Evolutionary conservation across 805 yeast species (phyloP), one percentile per base, ranked within the genome.

Genomic region (Metschnikowia arizonensis): DNA sequence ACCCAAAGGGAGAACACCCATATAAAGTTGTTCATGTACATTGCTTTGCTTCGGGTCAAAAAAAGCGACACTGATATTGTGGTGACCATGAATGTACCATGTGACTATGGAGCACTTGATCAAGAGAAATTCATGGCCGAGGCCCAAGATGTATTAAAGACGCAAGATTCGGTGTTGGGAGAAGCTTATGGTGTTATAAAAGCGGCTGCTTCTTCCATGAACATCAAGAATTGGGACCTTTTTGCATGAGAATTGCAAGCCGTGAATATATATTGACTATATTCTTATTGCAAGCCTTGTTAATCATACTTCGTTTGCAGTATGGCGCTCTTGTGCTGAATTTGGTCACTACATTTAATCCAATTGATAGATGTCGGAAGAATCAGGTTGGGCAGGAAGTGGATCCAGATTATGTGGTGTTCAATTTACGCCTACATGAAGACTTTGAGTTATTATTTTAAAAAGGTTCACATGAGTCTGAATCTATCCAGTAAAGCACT

Each of bases 21-120:
- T 3, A 49, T 40, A 28, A 51, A 51, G 35, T 28, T 82, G 33
- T 72, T 77, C 11, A 64, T 82, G 11, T 69, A 82, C 12, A 53
- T 83, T n/a, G 83, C 80, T 0, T 59, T 86, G 34, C 63, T 84
- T 28, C 67, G 90, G 44, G 53, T 84, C 21, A 52, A 58, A 9
- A 70, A 70, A 40, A 78, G 66, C 1, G 65, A 65, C 2, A 81
- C 90, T 0, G 95, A 86, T 62, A 68, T 82, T 3, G 57, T 85
- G 33, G 59, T 85, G 11, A 73, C 85, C 3, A 71, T 77, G 55
- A 83, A 83, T 51, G 70, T 82, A 2, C 86, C 87, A 8, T 44
- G 50, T n/a, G 50, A 47, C 18, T 30, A 33, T 6, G 53, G 46
- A 2, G 48, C 37, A 11, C 42, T 54, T 24, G 45, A 44, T 10